phyloP scores from a whole-genome alignment of 345 rosid species.

The Psidium friedrichsthalianum region DNA sequence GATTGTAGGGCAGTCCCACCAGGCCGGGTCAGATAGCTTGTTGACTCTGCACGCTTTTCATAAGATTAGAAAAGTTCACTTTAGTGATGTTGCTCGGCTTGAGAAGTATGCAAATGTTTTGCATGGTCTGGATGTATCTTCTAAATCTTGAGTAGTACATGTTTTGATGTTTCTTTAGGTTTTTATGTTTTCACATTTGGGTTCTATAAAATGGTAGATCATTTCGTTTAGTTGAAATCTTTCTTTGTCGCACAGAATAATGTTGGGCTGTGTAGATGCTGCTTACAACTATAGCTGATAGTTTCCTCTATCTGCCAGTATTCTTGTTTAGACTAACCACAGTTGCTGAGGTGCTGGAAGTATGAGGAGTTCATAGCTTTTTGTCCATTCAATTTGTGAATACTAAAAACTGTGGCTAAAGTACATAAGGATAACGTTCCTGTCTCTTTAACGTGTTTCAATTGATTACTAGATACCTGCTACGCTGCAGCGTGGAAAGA shows the following conservation, averaged over 20 bases:
- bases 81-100: constrained; percentile 5
- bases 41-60: constrained; percentile 23
- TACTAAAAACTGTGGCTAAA: background rate
- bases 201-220: background rate
- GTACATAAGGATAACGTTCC: background rate
- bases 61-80: constrained; percentile 11
- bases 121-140: constrained; percentile 15
- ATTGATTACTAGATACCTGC: background rate
- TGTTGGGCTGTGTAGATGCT: background rate
- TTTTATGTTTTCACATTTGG: background rate
- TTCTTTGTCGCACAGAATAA: background rate
- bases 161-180: background rate
- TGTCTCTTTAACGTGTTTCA: background rate
- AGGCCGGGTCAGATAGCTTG: constrained; percentile 35
- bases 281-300: background rate
- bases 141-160: background rate
- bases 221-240: background rate
- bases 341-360: background rate
- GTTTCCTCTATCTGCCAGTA: background rate
- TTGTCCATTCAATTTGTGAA: background rate
- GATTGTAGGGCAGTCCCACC: constrained; percentile 23
- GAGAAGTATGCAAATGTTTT: constrained; percentile 25
- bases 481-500: background rate
- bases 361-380: background rate
- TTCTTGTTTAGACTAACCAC: background rate